Evolutionary conservation across 2,329 filamentous ascomycete species (phyloP).

Genomic region (Nothomitra cinnamomea): DNA sequence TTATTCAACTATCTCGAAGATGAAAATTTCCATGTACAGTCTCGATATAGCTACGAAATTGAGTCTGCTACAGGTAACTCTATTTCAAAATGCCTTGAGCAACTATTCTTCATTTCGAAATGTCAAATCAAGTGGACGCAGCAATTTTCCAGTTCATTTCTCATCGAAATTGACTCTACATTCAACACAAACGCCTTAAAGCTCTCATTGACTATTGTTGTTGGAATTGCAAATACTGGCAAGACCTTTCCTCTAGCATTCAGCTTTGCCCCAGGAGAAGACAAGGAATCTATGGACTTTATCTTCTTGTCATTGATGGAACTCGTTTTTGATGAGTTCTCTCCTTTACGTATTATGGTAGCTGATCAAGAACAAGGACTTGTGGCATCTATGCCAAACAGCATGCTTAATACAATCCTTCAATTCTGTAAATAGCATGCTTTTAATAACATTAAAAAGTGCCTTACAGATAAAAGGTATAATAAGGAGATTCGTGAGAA

Average conservation of each 20-base stretch:
- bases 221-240: background rate
- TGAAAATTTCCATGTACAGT: background rate
- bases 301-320: background rate
- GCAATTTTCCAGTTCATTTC: background rate
- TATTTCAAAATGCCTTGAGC: background rate
- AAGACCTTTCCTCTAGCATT: background rate
- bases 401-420: background rate
- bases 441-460: no score
- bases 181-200: background rate
- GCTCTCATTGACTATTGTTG: background rate
- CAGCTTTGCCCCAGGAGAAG: background rate
- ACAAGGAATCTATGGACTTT: background rate
- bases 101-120: background rate
- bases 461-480: no score
- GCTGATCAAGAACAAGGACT: background rate
- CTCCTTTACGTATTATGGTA: background rate
- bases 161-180: background rate
- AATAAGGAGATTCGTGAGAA: no score
- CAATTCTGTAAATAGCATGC: no score
- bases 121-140: background rate
- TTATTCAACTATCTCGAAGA: background rate
- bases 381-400: background rate
- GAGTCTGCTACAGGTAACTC: background rate
- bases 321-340: background rate
- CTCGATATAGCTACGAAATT: background rate